Base-by-base conservation (phyloP, 441 rosid species). In the Euphorbia celastroides region DNA sequence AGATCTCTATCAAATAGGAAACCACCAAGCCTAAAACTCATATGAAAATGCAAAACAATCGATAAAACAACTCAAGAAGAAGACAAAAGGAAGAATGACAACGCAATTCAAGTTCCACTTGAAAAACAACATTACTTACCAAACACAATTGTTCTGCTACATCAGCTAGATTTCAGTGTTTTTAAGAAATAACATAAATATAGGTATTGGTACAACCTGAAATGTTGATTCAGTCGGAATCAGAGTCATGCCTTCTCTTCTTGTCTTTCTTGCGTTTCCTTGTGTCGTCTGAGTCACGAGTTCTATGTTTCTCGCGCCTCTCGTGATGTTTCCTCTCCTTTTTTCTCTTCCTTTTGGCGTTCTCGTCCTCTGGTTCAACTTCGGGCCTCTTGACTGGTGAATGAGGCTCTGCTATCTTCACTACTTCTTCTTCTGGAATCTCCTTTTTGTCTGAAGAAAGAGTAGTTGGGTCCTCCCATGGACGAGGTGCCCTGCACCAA, bases 391-490 rank as follows among this genome's bases (percentile, higher is more conserved):
- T 66, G 16, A 60, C 69, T 12, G 80, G 55, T 26, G 85, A 67
- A 60, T 72, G 60, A 27, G 81, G 69, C 23, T 50, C 30, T 5
- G 57, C 69, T 60, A 64, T 70, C 74, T 72, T 74, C 34, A 71
- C 75, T 14, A 66, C 68, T 73, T 48, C 81, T n/a, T n/a, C n/a
- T 4, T 73, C 42, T 14, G 72, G 69, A 61, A 57, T 75, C 69
- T 81, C 89, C 50, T 70, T 79, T 32, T 55, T 69, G 69, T 73
- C 31, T 26, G 84, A 58, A 55, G 79, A 61, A 72, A 89, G 84
- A 12, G 96, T 84, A 67, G 67, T 81, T 5, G 94, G 90, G 73
- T 93, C 97, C 82, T 93, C 97, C 93, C 96, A 87, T 20, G 90
- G 83, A 11, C 92, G 86, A 36, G 93, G 88, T 59, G 87, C 78